Base-by-base conservation (phyloP, 441 rosid species). In the Sinapis alba region DNA sequence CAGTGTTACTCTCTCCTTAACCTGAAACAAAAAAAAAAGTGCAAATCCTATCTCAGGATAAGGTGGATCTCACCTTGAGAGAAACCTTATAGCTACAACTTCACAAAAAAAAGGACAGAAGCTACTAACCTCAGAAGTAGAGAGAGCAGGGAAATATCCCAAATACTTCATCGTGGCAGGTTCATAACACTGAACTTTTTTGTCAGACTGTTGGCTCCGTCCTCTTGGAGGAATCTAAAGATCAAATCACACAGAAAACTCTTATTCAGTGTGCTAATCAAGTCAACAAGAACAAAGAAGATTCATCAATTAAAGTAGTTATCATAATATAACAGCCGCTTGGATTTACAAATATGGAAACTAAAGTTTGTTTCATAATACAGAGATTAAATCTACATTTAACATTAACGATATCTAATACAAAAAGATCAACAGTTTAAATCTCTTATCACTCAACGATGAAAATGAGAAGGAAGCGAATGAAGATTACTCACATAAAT, bases 101-200 rank as follows among this genome's bases (percentile, higher is more conserved):
- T 61, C 13, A 21, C 24, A 66, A 26, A 24, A 1, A 32, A 32
- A 58, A 13, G n/a, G 27, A 62, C 2, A 51, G 27, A 28, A 59
- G 71, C 71, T 72, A 76, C 90, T 76, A 83, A 96, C 99, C 97
- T 93, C 99, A 23, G 53, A 60, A 50, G 86, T 73, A 0, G 91
- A 85, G 69, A 93, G 79, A 45, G 97, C 97, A 3, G 94, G 97
- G 65, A 83, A 87, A 74, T 3, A 88, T 82, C 98, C 97, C 78
- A 95, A 80, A 84, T 96, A 96, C 74, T 88, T 96, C 99, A 92
- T 93, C 9, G 98, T 93, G 19, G 99, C 98, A 69, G 99, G 99
- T 80, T 96, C 99, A 62, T 96, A 96, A 79, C 99, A 96, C 74
- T 88, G 98, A 78, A 93, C 97, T 80, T 85, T 96, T 73, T 84